These are phyloP conservation scores for Lasiosphaeris hirsuta DNA, from an alignment of 495 filamentous ascomycete species.

Conservation along the genomic window DNA sequence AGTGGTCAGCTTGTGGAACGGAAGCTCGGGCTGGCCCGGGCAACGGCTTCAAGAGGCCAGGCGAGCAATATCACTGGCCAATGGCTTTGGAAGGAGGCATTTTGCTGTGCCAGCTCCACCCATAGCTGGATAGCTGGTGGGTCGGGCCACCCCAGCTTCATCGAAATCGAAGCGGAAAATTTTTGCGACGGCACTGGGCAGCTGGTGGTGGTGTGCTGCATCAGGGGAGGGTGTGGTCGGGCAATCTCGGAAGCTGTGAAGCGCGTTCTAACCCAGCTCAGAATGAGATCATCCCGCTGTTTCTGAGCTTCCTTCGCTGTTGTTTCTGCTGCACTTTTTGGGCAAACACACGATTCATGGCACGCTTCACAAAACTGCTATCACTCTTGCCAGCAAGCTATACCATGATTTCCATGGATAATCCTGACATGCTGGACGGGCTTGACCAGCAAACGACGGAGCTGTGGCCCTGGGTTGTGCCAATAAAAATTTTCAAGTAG, in stretches of 20 bases:
- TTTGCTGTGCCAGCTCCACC: constrained; percentile 28
- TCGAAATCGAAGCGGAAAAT: constrained; percentile 15
- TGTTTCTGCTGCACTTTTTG: not conserved
- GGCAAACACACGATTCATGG: not conserved
- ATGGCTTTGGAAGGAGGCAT: constrained; percentile 24
- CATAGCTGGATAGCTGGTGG: constrained; percentile 21
- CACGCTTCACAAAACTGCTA: not conserved
- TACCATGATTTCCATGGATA: not conserved
- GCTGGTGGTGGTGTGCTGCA: too few relatives aligned
- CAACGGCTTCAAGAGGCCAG: constrained; percentile 28
- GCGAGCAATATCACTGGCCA: constrained; percentile 30
- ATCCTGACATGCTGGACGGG: not conserved
- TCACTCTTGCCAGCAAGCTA: not conserved
- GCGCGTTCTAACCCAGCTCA: not conserved
- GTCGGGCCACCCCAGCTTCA: constrained; percentile 19
- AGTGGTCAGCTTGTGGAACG: constrained; percentile 32
- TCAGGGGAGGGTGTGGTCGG: constrained; percentile 18
- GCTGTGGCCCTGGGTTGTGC: constrained; percentile 15
- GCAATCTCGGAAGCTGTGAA: constrained; percentile 25
- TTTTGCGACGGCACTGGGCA: constrained; percentile 23
- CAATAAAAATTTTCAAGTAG: constrained; percentile 30
- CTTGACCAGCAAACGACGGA: constrained; percentile 3
- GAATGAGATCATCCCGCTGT: constrained; percentile 11
- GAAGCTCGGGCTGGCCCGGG: constrained; percentile 38
- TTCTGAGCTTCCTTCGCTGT: not conserved